Base-by-base conservation (phyloP, 805 yeast species). In the Saccharomycopsis schoenii region DNA sequence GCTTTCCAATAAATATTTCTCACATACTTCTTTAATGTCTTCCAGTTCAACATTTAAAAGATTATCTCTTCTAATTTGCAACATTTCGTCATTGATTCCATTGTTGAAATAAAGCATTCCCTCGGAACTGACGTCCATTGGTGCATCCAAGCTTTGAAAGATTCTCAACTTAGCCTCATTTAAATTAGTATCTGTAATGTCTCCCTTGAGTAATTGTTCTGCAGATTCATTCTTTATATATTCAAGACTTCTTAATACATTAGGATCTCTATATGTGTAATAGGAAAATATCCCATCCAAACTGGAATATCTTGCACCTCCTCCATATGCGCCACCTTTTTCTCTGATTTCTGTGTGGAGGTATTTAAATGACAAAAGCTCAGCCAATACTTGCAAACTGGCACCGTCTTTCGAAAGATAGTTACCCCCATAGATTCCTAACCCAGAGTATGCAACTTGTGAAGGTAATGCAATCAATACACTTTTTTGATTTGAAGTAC, bases 241-340 rank as follows among this genome's bases (percentile, higher is more conserved):
- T 2, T 76, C 72, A 11, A 89, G 71, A 1, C 97, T 86, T 65
- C 83, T 81, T 43, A 79, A 69, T 0, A 97, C 89, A 65, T 89
- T 86, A 17, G 99, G 99, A 71, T 94, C 99, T 67, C 99, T 81
- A 75, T 93, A 94, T 0, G 98, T 91, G 73, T 87, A 94, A 74
- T 80, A 90, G 40, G 88, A 81, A 68, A 93, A 83, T 1, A 85
- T 67, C 0, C 97, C 98, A 58, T 88, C 89, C 24, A 89, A 70
- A 0, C 93, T 90, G 70, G 86, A 88, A 71, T 85, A 94, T 8
- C 81, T 74, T 4, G 96, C 88, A 3, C 99, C 99, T 5, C 97
- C 98, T 8, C 99, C 99, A 70, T 94, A 94, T 0, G 99, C 99
- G 62, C 99, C 99, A 61, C 97, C 97, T 68, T 93, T 84, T 70